Evolutionary conservation across 371 early-diverging fungal genomes (phyloP), one percentile per base, ranked within the genome.

Genomic region (Rhizopus stolonifer): DNA sequence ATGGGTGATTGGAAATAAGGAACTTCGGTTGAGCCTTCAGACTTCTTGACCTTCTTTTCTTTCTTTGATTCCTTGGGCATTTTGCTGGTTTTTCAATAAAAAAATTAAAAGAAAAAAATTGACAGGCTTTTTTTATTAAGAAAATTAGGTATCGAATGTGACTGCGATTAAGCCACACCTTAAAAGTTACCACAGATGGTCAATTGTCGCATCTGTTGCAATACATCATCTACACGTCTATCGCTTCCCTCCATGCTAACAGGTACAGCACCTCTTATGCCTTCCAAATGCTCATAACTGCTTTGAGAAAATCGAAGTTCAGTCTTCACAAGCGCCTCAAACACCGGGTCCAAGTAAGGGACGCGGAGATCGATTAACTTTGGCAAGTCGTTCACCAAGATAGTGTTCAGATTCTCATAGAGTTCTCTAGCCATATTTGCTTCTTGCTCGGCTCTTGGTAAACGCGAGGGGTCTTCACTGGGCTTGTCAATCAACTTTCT

Each of bases 271-370:
- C 71, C 54, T 46, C 76, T 65, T 29, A 79, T 46, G 8, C 61
- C 61, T 47, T 85, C 83, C 52, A 96, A 74, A 51, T 83, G 80
- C 21, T 85, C 81, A 50, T 85, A 84, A 29, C 92, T 87, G 23
- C 83, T 81, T 60, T 88, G 87, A 39, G 87, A 87, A 70, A 95
- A 95, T 49, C 82, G 77, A 4, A 92, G 65, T 62, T 98, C 95
- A 4, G 88, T 73, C 70, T 93, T 93, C 53, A 96, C 87, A 3
- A 96, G 71, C 1, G 96, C 96, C 69, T 95, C 95, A 64, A 98
- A 94, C 2, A 90, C 87, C 2, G 98, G 98, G 46, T 96, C 93
- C 25, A 96, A 65, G 52, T 91, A 93, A 2, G 91, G 85, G 0
- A 95, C 89, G 18, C 96, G 80, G 19, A 91, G 60, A 51, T 92